Evolutionary conservation across 108 stramenopile species (phyloP).

Genomic region (Cyclotella baltica): DNA sequence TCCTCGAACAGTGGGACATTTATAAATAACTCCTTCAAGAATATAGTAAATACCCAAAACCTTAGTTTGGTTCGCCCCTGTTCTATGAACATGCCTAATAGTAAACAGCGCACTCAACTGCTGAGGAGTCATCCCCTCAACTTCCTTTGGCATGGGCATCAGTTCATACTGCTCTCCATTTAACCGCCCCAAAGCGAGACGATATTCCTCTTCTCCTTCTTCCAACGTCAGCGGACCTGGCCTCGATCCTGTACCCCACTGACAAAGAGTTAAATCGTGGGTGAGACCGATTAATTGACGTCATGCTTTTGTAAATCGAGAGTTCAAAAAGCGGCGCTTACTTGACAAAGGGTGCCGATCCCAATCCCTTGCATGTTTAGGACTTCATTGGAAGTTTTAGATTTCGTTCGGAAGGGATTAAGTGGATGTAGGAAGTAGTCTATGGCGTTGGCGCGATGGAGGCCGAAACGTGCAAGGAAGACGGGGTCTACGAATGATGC

Average conservation of each 20-base stretch:
- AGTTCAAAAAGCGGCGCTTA: too few species aligned
- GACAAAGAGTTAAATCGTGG: too few species aligned
- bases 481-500: conserved; percentile 92
- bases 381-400: conserved; percentile 84
- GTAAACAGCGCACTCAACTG: conserved; percentile 81
- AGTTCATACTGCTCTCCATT: conserved; percentile 90
- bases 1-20: conserved; percentile 76
- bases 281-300: too few species aligned
- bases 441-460: conserved; percentile 71
- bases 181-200: conserved; percentile 53
- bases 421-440: conserved; percentile 91
- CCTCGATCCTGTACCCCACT: conserved; percentile 64
- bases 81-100: conserved; percentile 79
- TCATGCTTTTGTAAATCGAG: too few species aligned
- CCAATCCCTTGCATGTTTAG: conserved; percentile 81
- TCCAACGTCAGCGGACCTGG: conserved; percentile 69
- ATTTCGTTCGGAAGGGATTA: conserved; percentile 85
- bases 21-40: conserved; percentile 89
- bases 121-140: conserved; percentile 45
- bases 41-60: conserved; percentile 87
- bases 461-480: conserved; percentile 83
- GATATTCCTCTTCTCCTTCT: conserved; percentile 85
- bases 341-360: conserved; percentile 76
- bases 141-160: conserved; percentile 64
- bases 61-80: conserved; percentile 61